Conservation (phyloP, 768 basidiomycete genomes). For the Phylloporus sp. region DNA sequence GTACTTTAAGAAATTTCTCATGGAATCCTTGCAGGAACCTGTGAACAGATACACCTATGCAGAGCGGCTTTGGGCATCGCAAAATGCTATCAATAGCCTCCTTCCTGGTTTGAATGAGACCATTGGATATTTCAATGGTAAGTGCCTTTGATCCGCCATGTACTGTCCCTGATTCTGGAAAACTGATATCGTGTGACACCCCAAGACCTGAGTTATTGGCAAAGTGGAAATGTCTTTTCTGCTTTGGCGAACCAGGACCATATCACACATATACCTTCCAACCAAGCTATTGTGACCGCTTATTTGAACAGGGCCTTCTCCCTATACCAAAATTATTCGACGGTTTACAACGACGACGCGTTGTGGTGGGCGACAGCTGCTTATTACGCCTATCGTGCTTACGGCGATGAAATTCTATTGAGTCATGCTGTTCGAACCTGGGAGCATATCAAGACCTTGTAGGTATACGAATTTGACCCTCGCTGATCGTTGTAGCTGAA, state of each 20-base stretch:
- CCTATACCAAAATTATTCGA: slow-evolving; percentile 8
- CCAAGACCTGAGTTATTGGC: slow-evolving; percentile 50
- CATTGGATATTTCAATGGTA: slow-evolving; percentile 44
- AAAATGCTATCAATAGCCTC: slow-evolving; percentile 41
- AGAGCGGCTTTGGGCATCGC: slow-evolving; percentile 40
- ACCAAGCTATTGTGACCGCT: slow-evolving; percentile 4
- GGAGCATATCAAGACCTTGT: slow-evolving; percentile 47
- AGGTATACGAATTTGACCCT: slow-evolving; percentile 12
- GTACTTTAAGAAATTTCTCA: neutral
- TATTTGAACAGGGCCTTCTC: slow-evolving; percentile 7
- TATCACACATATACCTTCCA: neutral
- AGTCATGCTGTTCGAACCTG: slow-evolving; percentile 45
- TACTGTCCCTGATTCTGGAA: too few species aligned
- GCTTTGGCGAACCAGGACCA: slow-evolving; percentile 39
- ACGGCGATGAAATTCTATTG: slow-evolving; percentile 40
- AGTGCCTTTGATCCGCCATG: slow-evolving; percentile 1
- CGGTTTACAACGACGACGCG: slow-evolving; percentile 20
- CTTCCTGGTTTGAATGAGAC: slow-evolving; percentile 34
- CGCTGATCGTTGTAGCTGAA: neutral
- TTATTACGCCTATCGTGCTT: slow-evolving; percentile 46
- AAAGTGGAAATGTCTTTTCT: slow-evolving; percentile 49
- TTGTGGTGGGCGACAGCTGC: slow-evolving; percentile 54
- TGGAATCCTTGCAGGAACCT: slow-evolving; percentile 34
- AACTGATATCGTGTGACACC: neutral
- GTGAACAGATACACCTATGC: slow-evolving; percentile 35